Base-by-base conservation (phyloP, 2,329 filamentous ascomycete species). In the Fusarium zealandicum region DNA sequence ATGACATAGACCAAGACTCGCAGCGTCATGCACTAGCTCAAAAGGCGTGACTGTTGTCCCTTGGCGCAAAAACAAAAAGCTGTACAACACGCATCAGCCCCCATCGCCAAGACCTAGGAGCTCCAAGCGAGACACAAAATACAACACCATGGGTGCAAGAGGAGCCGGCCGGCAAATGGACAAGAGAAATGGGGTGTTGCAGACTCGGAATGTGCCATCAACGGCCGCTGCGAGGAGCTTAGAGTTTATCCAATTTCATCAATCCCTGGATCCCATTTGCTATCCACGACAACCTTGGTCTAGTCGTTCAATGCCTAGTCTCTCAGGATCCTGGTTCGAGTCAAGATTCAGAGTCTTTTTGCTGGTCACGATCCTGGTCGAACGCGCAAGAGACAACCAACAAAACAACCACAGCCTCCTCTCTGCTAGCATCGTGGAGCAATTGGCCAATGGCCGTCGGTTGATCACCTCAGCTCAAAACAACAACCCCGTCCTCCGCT, bases 1-100 rank as follows among this genome's bases (percentile, higher is more conserved):
- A 61, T 65, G 57, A 64, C 61, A 62, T 64, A 55, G 54, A 59
- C 61, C 61, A 64, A 64, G 58, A 47, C 13, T 5, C 46, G 18
- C 8, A 5, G 56, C 54, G 28, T 37, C 61, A 51, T 54, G 35
- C 51, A 62, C 43, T 64, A 59, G 61, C 17, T 33, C 52, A 12
- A 45, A 55, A 38, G 37, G 22, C 44, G 40, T 43, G 36, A 35
- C 37, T 17, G 17, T 28, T 32, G 43, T 37, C 22, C 31, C 43
- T 28, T 28, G 17, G 31, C 20, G 25, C 35, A 4, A 30, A 30
- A 30, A 30, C 20, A 18, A 38, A 18, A 38, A 31, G 40, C 33
- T 42, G 40, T 50, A 43, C 49, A 47, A 46, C n/a, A n/a, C n/a
- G n/a, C n/a, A 40, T 55, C 54, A 59, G 32, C 22, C 22, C 22